Base-by-base conservation (phyloP, 495 filamentous ascomycete species). In the Cenococcum geophilum region DNA sequence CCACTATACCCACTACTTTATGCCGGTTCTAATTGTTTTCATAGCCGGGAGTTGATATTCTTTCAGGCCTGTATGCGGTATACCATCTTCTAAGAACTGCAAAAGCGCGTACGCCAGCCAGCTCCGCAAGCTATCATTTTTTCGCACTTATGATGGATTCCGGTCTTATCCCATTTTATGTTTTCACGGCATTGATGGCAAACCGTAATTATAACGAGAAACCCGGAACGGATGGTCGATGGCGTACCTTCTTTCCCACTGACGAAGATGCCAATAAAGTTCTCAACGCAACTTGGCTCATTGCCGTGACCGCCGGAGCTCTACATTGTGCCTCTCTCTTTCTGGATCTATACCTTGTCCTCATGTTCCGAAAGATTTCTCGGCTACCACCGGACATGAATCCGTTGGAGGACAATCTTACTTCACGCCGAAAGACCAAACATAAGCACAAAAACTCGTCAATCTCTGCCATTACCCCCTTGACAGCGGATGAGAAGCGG, bases 321-420 rank as follows among this genome's bases (percentile, higher is more conserved):
- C 66, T 95, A 11, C 91, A 95, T 69, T 73, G 85, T 1, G 57
- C 92, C 9, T 89, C 88, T 3, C 71, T 92, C 4, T 74, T 74
- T 10, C 76, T 95, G 27, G 88, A 86, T 0, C 70, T 88, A 21
- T 95, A 83, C 65, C 77, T 96, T 6, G 81, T 81, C 1, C 66
- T 89, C 53, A 80, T 88, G 62, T 95, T 95, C 83, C 83, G 84
- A 10, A 83, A 89, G 64, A 96, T 96, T 65, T 76, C 84, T 23
- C 76, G 77, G 14, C 79, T 96, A 57, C 91, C 91, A 1, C 91
- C 91, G 0, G 91, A 96, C 66, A 88, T 95, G 86, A 96, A 96
- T 65, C 91, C 91, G 8, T 75, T 96, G 8, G 91, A 96, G 68
- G 84, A 88, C 65, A 87, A 93, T 65, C 74, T 95, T 40, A 96